These are phyloP conservation scores for Curvularia sp. DNA, from an alignment of 2,329 filamentous ascomycete species.

Conservation along the genomic window DNA sequence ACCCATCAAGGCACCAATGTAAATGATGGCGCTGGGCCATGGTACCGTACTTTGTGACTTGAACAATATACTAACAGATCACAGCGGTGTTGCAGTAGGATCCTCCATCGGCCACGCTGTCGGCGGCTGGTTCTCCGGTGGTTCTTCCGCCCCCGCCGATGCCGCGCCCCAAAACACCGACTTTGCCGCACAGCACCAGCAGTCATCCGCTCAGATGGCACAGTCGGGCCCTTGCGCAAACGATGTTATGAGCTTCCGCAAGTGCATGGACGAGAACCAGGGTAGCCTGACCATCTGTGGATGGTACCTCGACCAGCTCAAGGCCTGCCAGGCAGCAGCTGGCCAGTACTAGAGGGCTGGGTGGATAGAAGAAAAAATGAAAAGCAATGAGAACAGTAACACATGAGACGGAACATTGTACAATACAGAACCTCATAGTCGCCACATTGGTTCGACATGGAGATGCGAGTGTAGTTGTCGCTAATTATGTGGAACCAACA, in stretches of 20 bases:
- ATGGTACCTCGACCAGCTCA: constrained; percentile 96
- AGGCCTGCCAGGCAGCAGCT: constrained; percentile 59
- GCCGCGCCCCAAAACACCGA: constrained; percentile 46
- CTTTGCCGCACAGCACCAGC: constrained; percentile 35
- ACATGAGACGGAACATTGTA: not conserved
- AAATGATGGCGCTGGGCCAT: not conserved
- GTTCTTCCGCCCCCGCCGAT: constrained; percentile 64
- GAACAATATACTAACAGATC: constrained; percentile 3
- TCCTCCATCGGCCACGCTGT: constrained; percentile 95
- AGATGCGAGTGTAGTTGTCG: not conserved
- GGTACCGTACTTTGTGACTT: not conserved
- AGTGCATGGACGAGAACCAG: constrained; percentile 94
- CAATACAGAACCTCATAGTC: not conserved
- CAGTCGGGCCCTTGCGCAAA: constrained; percentile 66
- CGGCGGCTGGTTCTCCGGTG: constrained; percentile 84
- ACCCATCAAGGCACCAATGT: not conserved
- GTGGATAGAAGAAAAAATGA: not conserved
- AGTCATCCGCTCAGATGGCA: constrained; percentile 52
- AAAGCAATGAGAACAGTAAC: not conserved
- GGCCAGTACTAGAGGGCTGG: constrained; percentile 53
- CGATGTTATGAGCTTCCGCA: constrained; percentile 85
- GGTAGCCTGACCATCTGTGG: constrained; percentile 96
- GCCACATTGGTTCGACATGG: not conserved
- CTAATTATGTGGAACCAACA: not conserved
- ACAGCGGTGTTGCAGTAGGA: constrained; percentile 92